Conservation (phyloP, 192 early-diverging fungal species). For the Coemansia sp. region DNA sequence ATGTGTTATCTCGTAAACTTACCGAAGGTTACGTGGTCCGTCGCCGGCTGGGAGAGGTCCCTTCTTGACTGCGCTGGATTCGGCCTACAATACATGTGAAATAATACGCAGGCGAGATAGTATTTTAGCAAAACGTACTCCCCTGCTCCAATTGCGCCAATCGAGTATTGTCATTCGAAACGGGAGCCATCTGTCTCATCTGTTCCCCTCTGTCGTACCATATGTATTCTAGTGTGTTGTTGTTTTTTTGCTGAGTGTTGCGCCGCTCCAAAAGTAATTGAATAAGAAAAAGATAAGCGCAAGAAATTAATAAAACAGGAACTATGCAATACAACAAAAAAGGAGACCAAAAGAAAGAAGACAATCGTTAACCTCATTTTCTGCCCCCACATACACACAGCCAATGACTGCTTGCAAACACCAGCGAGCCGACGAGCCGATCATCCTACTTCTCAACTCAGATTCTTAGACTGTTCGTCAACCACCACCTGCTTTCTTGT, state of each 20-base stretch:
- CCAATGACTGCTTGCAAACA: conserved; percentile 48
- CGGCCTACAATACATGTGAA: conserved; percentile 29
- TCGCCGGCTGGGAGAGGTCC: conserved; percentile 39
- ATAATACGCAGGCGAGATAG: neutral
- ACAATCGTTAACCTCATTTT: neutral
- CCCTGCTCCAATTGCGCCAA: neutral
- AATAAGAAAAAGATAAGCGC: neutral
- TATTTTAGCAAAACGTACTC: neutral
- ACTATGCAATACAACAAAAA: conserved; percentile 6
- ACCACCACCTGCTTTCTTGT: neutral
- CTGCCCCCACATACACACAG: neutral
- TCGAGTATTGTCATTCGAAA: neutral
- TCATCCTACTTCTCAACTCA: neutral
- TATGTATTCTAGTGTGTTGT: conserved; percentile 4
- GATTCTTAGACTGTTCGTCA: neutral
- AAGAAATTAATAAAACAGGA: conserved; percentile 2
- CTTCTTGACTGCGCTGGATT: conserved; percentile 47
- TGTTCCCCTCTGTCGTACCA: neutral
- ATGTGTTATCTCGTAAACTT: conserved; percentile 10
- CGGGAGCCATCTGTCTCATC: neutral
- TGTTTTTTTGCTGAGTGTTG: neutral
- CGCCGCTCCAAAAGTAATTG: neutral
- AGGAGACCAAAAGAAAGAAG: neutral
- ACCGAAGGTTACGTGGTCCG: conserved; percentile 46
- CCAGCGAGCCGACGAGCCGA: neutral